Conservation (phyloP, 495 filamentous ascomycete genomes). For the Podospora australis region DNA sequence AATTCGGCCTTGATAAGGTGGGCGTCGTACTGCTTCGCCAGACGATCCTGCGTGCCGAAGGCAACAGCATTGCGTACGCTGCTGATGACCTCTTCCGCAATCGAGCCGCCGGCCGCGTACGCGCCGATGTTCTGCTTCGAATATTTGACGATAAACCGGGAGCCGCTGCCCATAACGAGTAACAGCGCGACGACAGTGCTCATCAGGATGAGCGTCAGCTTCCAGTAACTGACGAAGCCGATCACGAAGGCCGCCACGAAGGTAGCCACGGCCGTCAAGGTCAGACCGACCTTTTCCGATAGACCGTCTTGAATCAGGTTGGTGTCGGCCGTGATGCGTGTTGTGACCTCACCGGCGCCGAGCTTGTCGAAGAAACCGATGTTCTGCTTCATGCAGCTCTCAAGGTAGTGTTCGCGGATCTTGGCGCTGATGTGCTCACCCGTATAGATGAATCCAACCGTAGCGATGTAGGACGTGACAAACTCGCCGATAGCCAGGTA, state of each 20-base stretch:
- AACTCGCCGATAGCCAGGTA: slow-evolving; percentile 88
- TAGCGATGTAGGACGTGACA: slow-evolving; percentile 69
- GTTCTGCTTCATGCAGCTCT: slow-evolving; percentile 81
- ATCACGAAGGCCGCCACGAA: slow-evolving; percentile 88
- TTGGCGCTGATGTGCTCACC: slow-evolving; percentile 84
- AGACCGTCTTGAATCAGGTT: slow-evolving; percentile 85
- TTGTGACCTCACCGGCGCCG: slow-evolving; percentile 87
- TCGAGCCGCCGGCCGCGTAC: slow-evolving; percentile 76
- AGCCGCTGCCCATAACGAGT: slow-evolving; percentile 65
- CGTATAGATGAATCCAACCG: slow-evolving; percentile 87
- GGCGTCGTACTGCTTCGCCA: slow-evolving; percentile 74
- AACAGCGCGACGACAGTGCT: slow-evolving; percentile 70
- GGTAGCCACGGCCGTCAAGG: slow-evolving; percentile 64
- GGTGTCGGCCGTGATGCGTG: slow-evolving; percentile 84
- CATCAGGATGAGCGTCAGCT: slow-evolving; percentile 71
- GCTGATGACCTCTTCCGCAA: slow-evolving; percentile 92
- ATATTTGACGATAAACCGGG: slow-evolving; percentile 68
- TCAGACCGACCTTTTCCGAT: slow-evolving; percentile 78
- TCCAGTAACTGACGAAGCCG: slow-evolving; percentile 80
- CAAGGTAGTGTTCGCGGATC: slow-evolving; percentile 77
- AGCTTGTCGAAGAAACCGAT: slow-evolving; percentile 90
- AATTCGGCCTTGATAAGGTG: slow-evolving; percentile 67
- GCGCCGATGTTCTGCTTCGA: slow-evolving; percentile 69
- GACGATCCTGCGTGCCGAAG: slow-evolving; percentile 84
- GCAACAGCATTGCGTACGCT: slow-evolving; percentile 90